These are phyloP conservation scores for Dioscorea zingiberensis DNA, from an alignment of 106 monocot species.

Conservation along the genomic window DNA sequence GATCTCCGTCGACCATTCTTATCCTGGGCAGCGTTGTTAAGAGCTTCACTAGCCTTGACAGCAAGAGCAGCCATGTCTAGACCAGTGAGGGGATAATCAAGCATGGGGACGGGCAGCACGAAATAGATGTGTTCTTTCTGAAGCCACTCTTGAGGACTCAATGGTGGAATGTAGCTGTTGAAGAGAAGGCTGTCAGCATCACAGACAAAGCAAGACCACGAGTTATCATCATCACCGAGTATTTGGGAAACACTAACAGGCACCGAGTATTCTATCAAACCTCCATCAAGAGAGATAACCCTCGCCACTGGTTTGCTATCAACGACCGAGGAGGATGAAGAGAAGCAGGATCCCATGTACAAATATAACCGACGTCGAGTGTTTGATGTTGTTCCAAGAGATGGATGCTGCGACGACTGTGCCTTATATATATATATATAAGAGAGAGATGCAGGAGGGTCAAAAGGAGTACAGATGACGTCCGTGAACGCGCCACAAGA, in stretches of 20 bases:
- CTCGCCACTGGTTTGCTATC: neutral
- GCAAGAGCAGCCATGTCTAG: conserved; percentile 21
- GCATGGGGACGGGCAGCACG: conserved; percentile 8
- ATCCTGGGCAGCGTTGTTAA: neutral
- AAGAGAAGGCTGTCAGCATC: conserved; percentile 13
- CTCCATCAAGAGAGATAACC: conserved; percentile 9
- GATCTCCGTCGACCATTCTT: neutral
- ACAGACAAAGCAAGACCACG: conserved; percentile 12
- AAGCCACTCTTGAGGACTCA: neutral
- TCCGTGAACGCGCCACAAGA: neutral
- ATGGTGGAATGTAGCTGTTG: neutral
- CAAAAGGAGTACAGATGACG: neutral
- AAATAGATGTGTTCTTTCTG: conserved; percentile 17
- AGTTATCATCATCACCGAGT: neutral
- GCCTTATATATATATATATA: neutral
- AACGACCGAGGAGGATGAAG: neutral
- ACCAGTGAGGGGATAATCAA: conserved; percentile 1
- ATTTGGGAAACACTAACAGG: neutral
- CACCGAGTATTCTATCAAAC: conserved; percentile 1
- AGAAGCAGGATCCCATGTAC: conserved; percentile 18
- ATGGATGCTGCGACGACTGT: neutral
- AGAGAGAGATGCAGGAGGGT: neutral
- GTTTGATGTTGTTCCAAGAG: neutral
- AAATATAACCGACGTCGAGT: too few species aligned
- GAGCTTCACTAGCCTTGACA: conserved; percentile 13